Percentiles rank a stretch among this genome's conserved stretches.
phyloP scores from a whole-genome alignment of 768 basidiomycete genomes.

The Sarcomyxa edulis region DNA sequence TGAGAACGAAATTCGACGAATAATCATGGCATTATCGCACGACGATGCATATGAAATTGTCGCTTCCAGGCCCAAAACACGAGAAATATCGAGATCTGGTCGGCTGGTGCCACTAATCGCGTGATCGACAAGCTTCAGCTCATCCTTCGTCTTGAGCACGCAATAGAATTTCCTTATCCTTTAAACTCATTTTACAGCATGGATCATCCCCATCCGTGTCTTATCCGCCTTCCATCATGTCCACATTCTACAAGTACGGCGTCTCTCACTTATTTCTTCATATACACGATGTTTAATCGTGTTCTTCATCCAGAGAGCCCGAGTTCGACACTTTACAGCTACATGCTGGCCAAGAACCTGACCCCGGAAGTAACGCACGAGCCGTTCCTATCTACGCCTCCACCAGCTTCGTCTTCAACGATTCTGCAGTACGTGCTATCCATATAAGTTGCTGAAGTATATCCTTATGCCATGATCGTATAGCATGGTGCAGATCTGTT shows the following conservation, averaged over 20 bases:
- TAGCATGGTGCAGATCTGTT: constrained; percentile 75
- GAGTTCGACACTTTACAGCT: constrained; percentile 80
- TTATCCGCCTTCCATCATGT: constrained; percentile 1
- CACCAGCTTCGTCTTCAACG: constrained; percentile 70
- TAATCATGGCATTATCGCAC: too few species aligned
- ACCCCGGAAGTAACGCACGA: constrained; percentile 63
- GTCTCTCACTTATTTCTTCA: neutral
- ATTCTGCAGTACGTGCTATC: constrained; percentile 45
- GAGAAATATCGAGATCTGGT: too few species aligned
- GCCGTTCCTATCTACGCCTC: constrained; percentile 76
- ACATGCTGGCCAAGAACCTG: constrained; percentile 67
- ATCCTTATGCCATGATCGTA: neutral
- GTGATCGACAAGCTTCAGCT: too few species aligned
- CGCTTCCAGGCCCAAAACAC: too few species aligned
- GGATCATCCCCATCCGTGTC: too few species aligned
- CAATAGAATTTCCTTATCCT: neutral
- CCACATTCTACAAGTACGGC: constrained; percentile 15
- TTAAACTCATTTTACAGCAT: neutral
- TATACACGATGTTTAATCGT: neutral
- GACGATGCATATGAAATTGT: too few species aligned
- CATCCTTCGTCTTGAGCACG: constrained; percentile 2
- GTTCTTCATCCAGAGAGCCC: constrained; percentile 37
- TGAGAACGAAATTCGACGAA: too few species aligned
- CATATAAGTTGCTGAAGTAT: neutral
- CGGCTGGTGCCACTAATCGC: too few species aligned